Conservation (phyloP, 768 basidiomycete genomes). For the Suillus occidentalis region DNA sequence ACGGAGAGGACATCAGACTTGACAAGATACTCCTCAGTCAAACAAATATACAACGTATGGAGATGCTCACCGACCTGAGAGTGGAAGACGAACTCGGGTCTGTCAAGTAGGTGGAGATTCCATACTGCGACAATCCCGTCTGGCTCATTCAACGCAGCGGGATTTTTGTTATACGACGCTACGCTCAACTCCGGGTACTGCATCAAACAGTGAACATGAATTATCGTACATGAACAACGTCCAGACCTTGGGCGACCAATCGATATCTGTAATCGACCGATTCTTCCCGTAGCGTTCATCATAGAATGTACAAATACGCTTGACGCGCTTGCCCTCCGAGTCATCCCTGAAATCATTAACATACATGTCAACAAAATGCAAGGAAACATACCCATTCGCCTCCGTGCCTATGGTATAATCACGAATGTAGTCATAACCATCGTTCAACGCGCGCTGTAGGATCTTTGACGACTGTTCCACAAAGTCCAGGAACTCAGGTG, state of each 20-base stretch:
- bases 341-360: conserved; percentile 63
- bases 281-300: conserved; percentile 92
- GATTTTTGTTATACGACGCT: conserved; percentile 97
- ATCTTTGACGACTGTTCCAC: conserved; percentile 95
- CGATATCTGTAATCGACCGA: conserved; percentile 92
- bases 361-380: not conserved
- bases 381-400: conserved; percentile 68
- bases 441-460: conserved; percentile 90
- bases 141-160: conserved; percentile 89
- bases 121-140: conserved; percentile 97
- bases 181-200: conserved; percentile 96
- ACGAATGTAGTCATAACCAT: conserved; percentile 93
- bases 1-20: conserved; percentile 98
- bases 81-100: conserved; percentile 98
- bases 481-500: conserved; percentile 91
- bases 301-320: conserved; percentile 91
- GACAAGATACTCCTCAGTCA: conserved; percentile 13
- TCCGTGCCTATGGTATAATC: conserved; percentile 94
- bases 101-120: conserved; percentile 93
- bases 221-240: not conserved
- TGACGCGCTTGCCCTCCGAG: conserved; percentile 85
- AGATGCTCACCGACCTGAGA: conserved; percentile 70
- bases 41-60: not conserved
- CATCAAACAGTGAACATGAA: conserved; percentile 5
- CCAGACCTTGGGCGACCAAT: conserved; percentile 94